Base-by-base conservation (phyloP, 352 stramenopile species). In the Phytophthora niederhauseri region DNA sequence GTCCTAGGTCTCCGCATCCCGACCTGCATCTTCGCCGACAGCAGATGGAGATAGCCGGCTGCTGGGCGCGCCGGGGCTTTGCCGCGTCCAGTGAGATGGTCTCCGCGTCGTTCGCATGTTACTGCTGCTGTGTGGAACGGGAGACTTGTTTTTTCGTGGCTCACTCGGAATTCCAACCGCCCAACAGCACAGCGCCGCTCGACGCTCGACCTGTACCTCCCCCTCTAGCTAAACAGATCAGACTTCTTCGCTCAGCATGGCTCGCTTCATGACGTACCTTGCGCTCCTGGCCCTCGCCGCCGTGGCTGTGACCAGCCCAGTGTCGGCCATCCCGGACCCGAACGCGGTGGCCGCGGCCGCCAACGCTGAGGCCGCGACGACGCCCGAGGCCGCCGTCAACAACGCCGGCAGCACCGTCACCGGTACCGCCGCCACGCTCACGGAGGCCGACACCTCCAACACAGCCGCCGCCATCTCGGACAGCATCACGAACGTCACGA, bases 401-500 rank as follows among this genome's bases (percentile, higher is more conserved):
- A 67, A 59, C 22, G 59, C 62, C 2, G 61, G 7, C 12, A 24
- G 4, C 22, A 56, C 52, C 0, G 55, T 19, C 19, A 66, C 49
- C 9, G 70, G 61, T 54, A 55, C 51, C 3, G 61, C 71, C n/a
- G 19, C 34, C 24, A 70, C 61, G 2, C 56, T 66, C 48, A 45
- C 64, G 50, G 64, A 77, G n/a, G 20, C 30, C 3, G 20, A 36
- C 48, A 57, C 30, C 19, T 56, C 48, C 9, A 76, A 72, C 55
- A 74, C 64, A 6, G 63, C 55, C 2, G 68, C 63, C 1, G 68
- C 67, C 54, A 68, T 73, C 51, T 64, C 68, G 45, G 72, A 76
- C 67, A 73, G 69, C 46, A 66, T 73, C 55, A 64, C 22, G 41
- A 76, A 76, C 41, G 55, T 70, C 26, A 73, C 64, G 15, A 69